phyloP scores from a whole-genome alignment of 2,329 filamentous ascomycete genomes.

The Phialocephala sp. region DNA sequence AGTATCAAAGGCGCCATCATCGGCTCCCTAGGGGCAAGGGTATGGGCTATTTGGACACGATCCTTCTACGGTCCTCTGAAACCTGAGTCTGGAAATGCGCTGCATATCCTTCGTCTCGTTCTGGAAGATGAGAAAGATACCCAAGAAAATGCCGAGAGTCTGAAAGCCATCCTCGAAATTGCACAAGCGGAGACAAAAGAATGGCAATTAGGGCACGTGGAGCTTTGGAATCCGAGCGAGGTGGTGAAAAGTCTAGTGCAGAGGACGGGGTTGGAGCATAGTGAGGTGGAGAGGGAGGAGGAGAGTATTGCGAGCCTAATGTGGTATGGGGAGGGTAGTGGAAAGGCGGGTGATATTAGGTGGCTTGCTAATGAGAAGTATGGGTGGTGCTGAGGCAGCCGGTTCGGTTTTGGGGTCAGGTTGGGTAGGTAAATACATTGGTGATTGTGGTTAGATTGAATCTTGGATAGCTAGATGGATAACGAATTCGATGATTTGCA shows the following conservation, averaged over 20 bases:
- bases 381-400: slow-evolving; percentile 67
- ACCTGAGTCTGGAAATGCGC: slow-evolving; percentile 60
- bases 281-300: slow-evolving; percentile 60
- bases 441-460: no score
- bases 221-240: slow-evolving; percentile 82
- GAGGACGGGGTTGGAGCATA: slow-evolving; percentile 53
- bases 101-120: slow-evolving; percentile 73
- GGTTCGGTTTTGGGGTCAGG: not conserved
- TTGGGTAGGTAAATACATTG: not conserved
- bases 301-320: slow-evolving; percentile 74
- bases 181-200: slow-evolving; percentile 73
- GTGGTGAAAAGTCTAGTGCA: slow-evolving; percentile 55
- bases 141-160: slow-evolving; percentile 54
- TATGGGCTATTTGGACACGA: slow-evolving; percentile 77
- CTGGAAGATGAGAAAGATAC: slow-evolving; percentile 59
- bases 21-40: slow-evolving; percentile 55
- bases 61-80: slow-evolving; percentile 63
- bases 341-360: slow-evolving; percentile 59
- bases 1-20: slow-evolving; percentile 72
- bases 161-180: slow-evolving; percentile 67
- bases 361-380: slow-evolving; percentile 82
- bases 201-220: slow-evolving; percentile 73
- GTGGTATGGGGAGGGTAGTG: slow-evolving; percentile 66
- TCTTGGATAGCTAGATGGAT: no score
- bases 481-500: no score